Base-by-base conservation (phyloP, 2,329 filamentous ascomycete species). In the Botrytis medusae region DNA sequence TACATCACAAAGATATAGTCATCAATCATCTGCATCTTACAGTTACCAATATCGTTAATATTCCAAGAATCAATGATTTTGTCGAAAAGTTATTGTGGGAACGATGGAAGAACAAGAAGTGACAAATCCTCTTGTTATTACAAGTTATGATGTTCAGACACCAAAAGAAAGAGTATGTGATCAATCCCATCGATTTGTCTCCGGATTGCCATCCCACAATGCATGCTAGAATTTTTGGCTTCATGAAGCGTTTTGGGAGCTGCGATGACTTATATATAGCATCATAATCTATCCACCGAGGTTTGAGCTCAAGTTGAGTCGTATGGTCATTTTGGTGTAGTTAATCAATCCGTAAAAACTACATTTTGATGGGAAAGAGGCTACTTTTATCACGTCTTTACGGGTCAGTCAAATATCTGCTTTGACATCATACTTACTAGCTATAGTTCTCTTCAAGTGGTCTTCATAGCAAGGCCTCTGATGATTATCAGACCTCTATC, bases 161-260 rank as follows among this genome's bases (percentile, higher is more conserved):
- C 64, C 18, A 10, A 14, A 29, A 40, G 22, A 68, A 68, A 68
- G 64, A 68, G 64, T 68, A 68, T 25, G 64, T 68, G 34, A 37
- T 68, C 16, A 32, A 25, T 57, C 51, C n/a, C 16, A 57, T 57
- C 51, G 4, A 57, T 57, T n/a, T 29, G 51, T 57, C 25, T 54
- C n/a, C 51, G 16, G 14, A n/a, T 4, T 61, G 29, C 34, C 25
- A 40, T 22, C 4, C 34, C n/a, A 57, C n/a, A 9, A 12, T 29
- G 51, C 5, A 12, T 29, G 51, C n/a, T n/a, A 57, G 14, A 57
- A 25, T 68, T 37, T 67, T 12, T 67, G 37, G 29, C 7, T 48
- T 9, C 16, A 40, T 32, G 32, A 40, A 40, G 29, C 2, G 14
- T 40, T 54, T 29, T 54, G n/a, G 22, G 32, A n/a, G 25, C 16